phyloP scores from a whole-genome alignment of 345 rosid genomes.

The Ceriops tagal region DNA sequence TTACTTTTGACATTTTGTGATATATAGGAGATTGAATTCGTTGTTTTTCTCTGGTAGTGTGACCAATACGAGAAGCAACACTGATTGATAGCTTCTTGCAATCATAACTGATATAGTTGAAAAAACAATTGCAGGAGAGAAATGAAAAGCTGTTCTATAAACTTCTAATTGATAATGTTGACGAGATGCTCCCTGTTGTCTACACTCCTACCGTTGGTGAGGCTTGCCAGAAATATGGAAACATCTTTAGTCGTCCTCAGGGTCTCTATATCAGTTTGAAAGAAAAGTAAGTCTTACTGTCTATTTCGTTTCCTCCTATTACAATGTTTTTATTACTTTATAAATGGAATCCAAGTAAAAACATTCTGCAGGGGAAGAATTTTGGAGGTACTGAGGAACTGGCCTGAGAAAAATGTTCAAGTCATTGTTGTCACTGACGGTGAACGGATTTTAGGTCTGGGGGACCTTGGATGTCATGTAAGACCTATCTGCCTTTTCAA shows the following conservation, averaged over 20 bases:
- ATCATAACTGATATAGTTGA: slow-evolving; percentile 42
- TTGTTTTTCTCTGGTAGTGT: no score
- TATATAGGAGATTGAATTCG: no score
- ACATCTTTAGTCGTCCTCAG: slow-evolving; percentile 95
- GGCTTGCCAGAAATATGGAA: slow-evolving; percentile 74
- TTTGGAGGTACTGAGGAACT: slow-evolving; percentile 83
- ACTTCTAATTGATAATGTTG: slow-evolving; percentile 85
- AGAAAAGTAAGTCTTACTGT: slow-evolving; percentile 58
- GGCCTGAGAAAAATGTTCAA: slow-evolving; percentile 93
- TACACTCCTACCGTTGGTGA: slow-evolving; percentile 99
- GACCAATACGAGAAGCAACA: no score
- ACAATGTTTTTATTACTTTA: not conserved
- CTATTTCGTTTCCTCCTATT: not conserved
- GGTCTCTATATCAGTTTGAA: slow-evolving; percentile 92
- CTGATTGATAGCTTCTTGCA: no score
- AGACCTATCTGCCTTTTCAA: not conserved
- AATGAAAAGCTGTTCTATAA: slow-evolving; percentile 85
- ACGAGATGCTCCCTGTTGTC: slow-evolving; percentile 91
- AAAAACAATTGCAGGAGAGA: slow-evolving; percentile 53
- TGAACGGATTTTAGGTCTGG: slow-evolving; percentile 91
- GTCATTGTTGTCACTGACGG: slow-evolving; percentile 98
- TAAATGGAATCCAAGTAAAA: not conserved
- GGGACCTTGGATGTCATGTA: slow-evolving; percentile 98
- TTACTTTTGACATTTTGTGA: no score
- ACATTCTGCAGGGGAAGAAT: slow-evolving; percentile 66